These are phyloP conservation scores for Acer negundo DNA, from an alignment of 345 rosid genomes.

Conservation along the genomic window DNA sequence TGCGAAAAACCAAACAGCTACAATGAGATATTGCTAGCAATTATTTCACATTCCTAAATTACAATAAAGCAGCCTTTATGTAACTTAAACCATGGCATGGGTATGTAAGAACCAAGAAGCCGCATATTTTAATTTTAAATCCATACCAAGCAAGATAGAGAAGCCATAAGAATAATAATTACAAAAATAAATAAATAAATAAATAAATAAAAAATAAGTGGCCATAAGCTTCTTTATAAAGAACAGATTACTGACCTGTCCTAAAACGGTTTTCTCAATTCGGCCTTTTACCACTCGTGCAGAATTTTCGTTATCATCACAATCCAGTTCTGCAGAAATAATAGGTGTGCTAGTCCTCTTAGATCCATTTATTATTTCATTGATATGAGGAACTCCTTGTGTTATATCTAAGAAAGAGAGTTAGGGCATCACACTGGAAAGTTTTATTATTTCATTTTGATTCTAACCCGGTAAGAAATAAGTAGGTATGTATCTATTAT, in stretches of 20 bases:
- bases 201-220: neutral
- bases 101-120: neutral
- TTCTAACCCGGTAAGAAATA: slow-evolving; percentile 10
- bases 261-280: slow-evolving; percentile 76
- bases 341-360: slow-evolving; percentile 89
- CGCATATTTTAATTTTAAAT: neutral
- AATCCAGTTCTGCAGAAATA: slow-evolving; percentile 78
- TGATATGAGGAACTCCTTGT: slow-evolving; percentile 97
- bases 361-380: slow-evolving; percentile 92
- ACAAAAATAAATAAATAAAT: neutral
- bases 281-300: slow-evolving; percentile 76
- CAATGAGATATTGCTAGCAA: neutral
- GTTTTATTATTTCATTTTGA: neutral
- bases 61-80: neutral
- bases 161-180: neutral
- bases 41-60: neutral
- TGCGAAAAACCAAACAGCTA: neutral
- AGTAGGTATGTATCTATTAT: neutral
- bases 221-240: neutral
- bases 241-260: slow-evolving; percentile 60
- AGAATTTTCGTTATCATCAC: slow-evolving; percentile 47
- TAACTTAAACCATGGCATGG: neutral
- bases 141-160: neutral
- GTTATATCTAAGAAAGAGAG: slow-evolving; percentile 70
- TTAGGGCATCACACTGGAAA: slow-evolving; percentile 44